A percentile compares a stretch with the other conserved stretches of the same genome.
phyloP scores from a whole-genome alignment of 495 filamentous ascomycete species.

The Pyrenula aspistea region DNA sequence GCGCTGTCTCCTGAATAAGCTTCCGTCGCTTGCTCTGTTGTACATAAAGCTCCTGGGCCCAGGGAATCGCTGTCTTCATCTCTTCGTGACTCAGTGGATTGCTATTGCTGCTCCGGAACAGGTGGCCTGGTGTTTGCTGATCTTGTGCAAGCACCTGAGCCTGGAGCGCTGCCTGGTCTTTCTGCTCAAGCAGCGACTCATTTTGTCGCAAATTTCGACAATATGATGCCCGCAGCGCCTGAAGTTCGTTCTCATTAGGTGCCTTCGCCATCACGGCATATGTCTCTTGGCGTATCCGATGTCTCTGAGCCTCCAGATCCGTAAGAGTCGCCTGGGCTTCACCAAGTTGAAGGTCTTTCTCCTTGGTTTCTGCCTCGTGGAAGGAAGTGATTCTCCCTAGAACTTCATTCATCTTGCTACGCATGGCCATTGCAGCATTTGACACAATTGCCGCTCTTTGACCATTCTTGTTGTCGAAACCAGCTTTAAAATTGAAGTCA shows the following conservation, averaged over 20 bases:
- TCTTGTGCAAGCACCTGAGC: background rate
- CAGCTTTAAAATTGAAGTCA: background rate
- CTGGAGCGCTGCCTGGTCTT: conserved; percentile 1
- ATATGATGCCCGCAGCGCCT: conserved; percentile 21
- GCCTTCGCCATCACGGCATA: conserved; percentile 19
- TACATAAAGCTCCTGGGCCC: conserved; percentile 14
- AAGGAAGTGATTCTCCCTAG: background rate
- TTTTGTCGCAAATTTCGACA: conserved; percentile 21
- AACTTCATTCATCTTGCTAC: background rate
- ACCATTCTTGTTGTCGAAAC: background rate
- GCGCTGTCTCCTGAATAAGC: conserved; percentile 29
- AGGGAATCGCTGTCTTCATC: conserved; percentile 8
- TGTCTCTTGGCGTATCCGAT: conserved; percentile 26
- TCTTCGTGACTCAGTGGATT: conserved; percentile 15
- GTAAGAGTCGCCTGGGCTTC: background rate
- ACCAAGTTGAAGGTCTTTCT: background rate
- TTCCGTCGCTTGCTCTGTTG: conserved; percentile 28
- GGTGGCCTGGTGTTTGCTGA: conserved; percentile 5
- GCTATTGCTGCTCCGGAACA: conserved; percentile 7
- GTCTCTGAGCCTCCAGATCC: conserved; percentile 9
- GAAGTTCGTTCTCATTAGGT: conserved; percentile 17
- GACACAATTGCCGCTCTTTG: background rate
- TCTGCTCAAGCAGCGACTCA: conserved; percentile 31
- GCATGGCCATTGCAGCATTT: background rate
- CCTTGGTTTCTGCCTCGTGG: background rate